Conservation (phyloP, 208 protist genomes). For the Acanthamoeba castellanii region DNA sequence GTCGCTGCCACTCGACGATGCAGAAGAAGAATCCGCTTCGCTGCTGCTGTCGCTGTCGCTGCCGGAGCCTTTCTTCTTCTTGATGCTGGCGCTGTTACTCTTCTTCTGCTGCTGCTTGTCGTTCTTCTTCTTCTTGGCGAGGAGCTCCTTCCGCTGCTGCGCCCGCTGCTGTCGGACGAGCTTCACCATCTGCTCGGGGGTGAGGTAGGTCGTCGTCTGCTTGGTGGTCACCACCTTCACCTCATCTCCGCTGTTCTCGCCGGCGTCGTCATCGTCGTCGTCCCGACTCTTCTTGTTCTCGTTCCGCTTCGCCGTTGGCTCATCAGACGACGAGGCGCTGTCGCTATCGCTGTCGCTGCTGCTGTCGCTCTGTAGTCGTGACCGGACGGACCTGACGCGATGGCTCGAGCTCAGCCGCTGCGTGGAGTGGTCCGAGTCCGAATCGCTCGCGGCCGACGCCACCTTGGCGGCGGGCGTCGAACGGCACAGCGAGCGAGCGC, state of each 20-base stretch:
- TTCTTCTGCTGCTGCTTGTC: not conserved
- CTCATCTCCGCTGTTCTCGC: not conserved
- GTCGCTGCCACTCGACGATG: not conserved
- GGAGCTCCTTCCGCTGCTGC: constrained; percentile 6
- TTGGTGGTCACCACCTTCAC: not conserved
- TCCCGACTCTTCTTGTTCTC: not conserved
- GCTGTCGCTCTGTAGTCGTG: not conserved
- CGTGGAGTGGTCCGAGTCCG: not conserved
- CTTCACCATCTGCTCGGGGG: constrained; percentile 1
- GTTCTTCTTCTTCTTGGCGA: not conserved
- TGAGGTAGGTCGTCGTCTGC: not conserved
- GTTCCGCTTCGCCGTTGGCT: not conserved
- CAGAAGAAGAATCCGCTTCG: too few species aligned
- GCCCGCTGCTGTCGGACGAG: constrained; percentile 9
- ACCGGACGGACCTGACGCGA: not conserved
- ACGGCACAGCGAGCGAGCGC: not conserved
- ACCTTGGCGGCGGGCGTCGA: not conserved
- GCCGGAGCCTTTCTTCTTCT: too few species aligned
- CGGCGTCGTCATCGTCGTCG: not conserved
- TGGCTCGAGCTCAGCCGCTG: not conserved
- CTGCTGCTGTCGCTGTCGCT: not conserved
- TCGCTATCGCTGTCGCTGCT: not conserved
- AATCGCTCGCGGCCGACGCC: not conserved
- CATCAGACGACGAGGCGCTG: not conserved
- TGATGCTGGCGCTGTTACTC: not conserved